Base-by-base conservation (phyloP, 345 rosid species). In the Lumnitzera littorea region DNA sequence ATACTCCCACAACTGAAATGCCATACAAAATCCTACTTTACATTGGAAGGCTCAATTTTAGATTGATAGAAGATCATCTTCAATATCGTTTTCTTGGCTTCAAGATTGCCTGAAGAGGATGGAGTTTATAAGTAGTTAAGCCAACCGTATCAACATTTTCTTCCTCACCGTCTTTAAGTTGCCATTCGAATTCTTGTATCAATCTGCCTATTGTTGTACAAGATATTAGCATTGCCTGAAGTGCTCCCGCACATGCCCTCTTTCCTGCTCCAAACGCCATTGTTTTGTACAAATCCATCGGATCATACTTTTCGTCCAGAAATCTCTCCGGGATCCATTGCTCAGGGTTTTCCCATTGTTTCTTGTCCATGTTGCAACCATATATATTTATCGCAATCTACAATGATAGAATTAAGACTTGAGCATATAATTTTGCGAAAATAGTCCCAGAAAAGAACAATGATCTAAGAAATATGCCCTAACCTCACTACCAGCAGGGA, bases 211-310 rank as follows among this genome's bases (percentile, higher is more conserved):
- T 81, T 1, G 90, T 72, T 1, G 78, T 61, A 46, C 88, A 82
- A 16, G 72, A 75, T 53, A 90, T 68, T 31, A 81, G 52, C 62
- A 68, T 76, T 2, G 97, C 97, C 71, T 85, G 87, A 23, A 84
- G 83, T 27, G 91, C 72, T 47, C 96, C 97, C 2, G 96, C 91
- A 29, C 99, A 88, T 10, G 61, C 75, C 70, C 90, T 83, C 66
- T 79, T 94, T 41, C 97, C 97, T 0, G 86, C 84, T 53, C 99
- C 99, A 31, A 94, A 94, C 0, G 96, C 99, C 96, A 88, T 85
- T 13, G 96, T 94, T 80, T 87, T 85, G 72, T 85, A 72, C 64
- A 90, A 61, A 62, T 90, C 95, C n/a, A 65, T 23, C 0, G 69
- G 56, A 67, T 86, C 91, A 47, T 74, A 77, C 61, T 68, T 84